A percentile compares a stretch with the other conserved stretches of the same genome.
Conservation (phyloP, 148 eudicot species). For the Dianthus caryophyllus region DNA sequence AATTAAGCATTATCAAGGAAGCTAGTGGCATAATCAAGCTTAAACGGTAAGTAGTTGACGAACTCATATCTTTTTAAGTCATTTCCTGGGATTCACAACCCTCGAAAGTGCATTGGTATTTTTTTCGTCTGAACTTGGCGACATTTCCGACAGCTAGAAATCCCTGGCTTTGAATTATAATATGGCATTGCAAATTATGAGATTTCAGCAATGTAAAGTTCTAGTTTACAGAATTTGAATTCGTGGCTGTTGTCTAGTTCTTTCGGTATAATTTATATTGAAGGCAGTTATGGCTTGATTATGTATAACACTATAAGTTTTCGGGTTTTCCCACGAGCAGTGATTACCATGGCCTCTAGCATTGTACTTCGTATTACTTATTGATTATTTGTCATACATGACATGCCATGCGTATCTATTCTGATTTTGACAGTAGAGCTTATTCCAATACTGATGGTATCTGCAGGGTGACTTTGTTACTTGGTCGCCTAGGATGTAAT, state of each 20-base stretch:
- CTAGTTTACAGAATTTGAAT: not conserved
- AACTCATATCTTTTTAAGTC: not conserved
- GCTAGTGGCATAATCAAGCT: conserved; percentile 68
- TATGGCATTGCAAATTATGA: not conserved
- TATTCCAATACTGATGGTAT: no score
- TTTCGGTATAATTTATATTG: no score
- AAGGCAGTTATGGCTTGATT: no score
- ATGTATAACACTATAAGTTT: no score
- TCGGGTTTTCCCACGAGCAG: no score
- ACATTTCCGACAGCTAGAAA: not conserved
- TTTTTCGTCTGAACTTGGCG: conserved; percentile 6
- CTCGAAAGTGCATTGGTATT: not conserved
- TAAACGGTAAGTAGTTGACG: conserved; percentile 44
- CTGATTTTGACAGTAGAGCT: no score
- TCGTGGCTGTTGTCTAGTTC: no score
- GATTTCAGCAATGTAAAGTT: not conserved
- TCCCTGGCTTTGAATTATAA: not conserved
- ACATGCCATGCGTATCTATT: no score
- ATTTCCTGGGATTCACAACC: not conserved
- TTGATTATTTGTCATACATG: no score
- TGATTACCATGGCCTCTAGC: no score
- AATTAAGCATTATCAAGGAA: conserved; percentile 45
- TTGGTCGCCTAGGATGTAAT: conserved; percentile 81
- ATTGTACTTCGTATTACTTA: no score
- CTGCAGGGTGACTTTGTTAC: conserved; percentile 67